These are phyloP conservation scores for Laetiporus sulphureus DNA, from an alignment of 1,284 basidiomycete genomes.

Conservation along the genomic window DNA sequence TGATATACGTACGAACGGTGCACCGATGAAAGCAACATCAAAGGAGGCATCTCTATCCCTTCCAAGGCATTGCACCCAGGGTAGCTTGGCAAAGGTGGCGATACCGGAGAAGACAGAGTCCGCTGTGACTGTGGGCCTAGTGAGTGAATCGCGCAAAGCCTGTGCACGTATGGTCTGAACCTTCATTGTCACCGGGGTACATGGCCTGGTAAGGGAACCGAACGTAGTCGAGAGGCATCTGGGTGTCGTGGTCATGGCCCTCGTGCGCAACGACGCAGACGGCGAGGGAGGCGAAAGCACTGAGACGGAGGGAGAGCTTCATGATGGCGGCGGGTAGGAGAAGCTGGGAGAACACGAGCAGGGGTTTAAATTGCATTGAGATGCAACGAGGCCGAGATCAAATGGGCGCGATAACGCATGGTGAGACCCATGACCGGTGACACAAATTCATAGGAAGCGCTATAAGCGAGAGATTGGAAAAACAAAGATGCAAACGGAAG, in stretches of 20 bases:
- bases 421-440: slow-evolving; percentile 13
- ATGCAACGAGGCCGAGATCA: slow-evolving; percentile 3
- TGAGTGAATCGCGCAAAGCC: no score
- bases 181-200: slow-evolving; percentile 51
- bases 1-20: slow-evolving; percentile 70
- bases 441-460: not conserved
- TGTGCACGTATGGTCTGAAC: no score
- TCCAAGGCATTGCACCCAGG: slow-evolving; percentile 68
- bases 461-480: slow-evolving; percentile 2
- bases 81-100: slow-evolving; percentile 68
- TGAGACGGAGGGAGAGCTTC: slow-evolving; percentile 11
- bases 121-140: slow-evolving; percentile 55
- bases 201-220: slow-evolving; percentile 51
- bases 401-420: slow-evolving; percentile 10
- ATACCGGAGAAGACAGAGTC: slow-evolving; percentile 70
- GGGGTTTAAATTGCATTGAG: slow-evolving; percentile 4
- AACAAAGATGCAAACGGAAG: slow-evolving; percentile 7
- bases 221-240: slow-evolving; percentile 59
- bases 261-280: slow-evolving; percentile 30
- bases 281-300: slow-evolving; percentile 10
- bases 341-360: not conserved
- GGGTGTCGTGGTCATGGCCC: slow-evolving; percentile 36
- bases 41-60: slow-evolving; percentile 47
- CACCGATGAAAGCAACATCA: slow-evolving; percentile 75
- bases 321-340: slow-evolving; percentile 13